A percentile compares a stretch with the other conserved stretches of the same genome.
phyloP scores from a whole-genome alignment of 1,284 basidiomycete genomes.

The Irpex lacteus region DNA sequence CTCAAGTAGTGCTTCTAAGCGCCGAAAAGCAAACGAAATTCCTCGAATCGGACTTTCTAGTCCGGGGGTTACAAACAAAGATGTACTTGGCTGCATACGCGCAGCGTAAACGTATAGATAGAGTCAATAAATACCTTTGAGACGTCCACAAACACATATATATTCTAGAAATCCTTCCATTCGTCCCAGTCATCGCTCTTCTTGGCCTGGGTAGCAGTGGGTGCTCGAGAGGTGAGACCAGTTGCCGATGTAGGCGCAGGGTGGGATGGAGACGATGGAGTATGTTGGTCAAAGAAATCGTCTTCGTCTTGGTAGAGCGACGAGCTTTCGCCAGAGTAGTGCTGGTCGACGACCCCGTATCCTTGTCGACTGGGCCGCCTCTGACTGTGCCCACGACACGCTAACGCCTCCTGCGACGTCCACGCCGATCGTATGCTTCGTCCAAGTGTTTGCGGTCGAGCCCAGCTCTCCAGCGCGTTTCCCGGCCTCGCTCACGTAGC shows the following conservation, averaged over 20 bases:
- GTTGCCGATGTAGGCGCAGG: slow-evolving; percentile 17
- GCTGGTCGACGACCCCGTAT: slow-evolving; percentile 47
- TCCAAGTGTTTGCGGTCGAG: slow-evolving; percentile 67
- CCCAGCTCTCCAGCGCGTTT: slow-evolving; percentile 58
- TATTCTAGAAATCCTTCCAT: slow-evolving; percentile 68
- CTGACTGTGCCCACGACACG: slow-evolving; percentile 52
- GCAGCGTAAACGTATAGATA: background rate
- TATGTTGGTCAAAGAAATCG: slow-evolving; percentile 53
- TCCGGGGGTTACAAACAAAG: background rate
- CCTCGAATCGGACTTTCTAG: background rate
- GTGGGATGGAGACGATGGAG: slow-evolving; percentile 12
- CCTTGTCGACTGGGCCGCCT: slow-evolving; percentile 46
- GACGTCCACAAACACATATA: background rate
- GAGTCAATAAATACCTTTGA: background rate
- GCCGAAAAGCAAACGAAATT: background rate
- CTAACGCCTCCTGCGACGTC: slow-evolving; percentile 74
- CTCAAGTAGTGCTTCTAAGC: no score
- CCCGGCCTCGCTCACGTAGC: slow-evolving; percentile 68
- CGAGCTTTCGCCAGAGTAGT: slow-evolving; percentile 44
- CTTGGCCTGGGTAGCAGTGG: slow-evolving; percentile 23
- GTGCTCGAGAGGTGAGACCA: slow-evolving; percentile 19
- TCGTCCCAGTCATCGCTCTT: slow-evolving; percentile 65
- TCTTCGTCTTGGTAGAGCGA: slow-evolving; percentile 52
- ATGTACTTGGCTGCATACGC: background rate
- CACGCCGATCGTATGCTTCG: slow-evolving; percentile 69